phyloP scores from a whole-genome alignment of 495 filamentous ascomycete species.

The Aspergillus nidulans region DNA sequence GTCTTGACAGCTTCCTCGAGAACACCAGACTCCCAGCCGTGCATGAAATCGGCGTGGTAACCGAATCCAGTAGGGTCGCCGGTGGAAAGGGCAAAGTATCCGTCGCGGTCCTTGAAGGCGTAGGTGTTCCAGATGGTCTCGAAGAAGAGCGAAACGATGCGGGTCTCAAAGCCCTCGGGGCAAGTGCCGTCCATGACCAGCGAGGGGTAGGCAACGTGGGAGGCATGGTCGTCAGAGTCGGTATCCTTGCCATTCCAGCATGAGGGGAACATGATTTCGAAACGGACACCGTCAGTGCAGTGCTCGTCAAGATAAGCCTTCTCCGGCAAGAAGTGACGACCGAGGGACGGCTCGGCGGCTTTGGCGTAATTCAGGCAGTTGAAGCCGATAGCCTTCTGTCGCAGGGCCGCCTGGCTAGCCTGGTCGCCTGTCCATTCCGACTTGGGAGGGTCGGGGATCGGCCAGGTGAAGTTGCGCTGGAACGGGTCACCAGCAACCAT shows the following conservation, averaged over 20 bases:
- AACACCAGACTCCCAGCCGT: conserved; percentile 62
- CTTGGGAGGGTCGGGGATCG: conserved; percentile 66
- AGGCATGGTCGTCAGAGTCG: conserved; percentile 58
- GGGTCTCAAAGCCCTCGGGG: conserved; percentile 64
- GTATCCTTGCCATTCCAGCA: conserved; percentile 80
- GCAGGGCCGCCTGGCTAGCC: conserved; percentile 59
- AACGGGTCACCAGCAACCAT: conserved; percentile 78
- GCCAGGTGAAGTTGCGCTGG: conserved; percentile 66
- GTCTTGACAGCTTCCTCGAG: conserved; percentile 40
- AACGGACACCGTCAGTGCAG: conserved; percentile 70
- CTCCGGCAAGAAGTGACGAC: conserved; percentile 73
- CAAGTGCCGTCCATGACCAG: conserved; percentile 73
- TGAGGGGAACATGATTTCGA: conserved; percentile 85
- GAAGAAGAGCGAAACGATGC: conserved; percentile 72
- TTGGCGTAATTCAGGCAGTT: conserved; percentile 78
- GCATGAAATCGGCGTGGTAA: conserved; percentile 84
- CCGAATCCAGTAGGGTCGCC: conserved; percentile 79
- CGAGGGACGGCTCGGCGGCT: conserved; percentile 63
- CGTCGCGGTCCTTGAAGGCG: conserved; percentile 59
- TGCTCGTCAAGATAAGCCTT: conserved; percentile 73
- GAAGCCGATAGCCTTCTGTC: conserved; percentile 83
- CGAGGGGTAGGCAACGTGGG: conserved; percentile 73
- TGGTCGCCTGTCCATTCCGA: conserved; percentile 61
- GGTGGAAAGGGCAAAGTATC: conserved; percentile 75
- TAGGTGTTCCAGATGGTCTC: conserved; percentile 85